phyloP scores from a whole-genome alignment of 2,329 filamentous ascomycete genomes.

The Mycogone perniciosa region DNA sequence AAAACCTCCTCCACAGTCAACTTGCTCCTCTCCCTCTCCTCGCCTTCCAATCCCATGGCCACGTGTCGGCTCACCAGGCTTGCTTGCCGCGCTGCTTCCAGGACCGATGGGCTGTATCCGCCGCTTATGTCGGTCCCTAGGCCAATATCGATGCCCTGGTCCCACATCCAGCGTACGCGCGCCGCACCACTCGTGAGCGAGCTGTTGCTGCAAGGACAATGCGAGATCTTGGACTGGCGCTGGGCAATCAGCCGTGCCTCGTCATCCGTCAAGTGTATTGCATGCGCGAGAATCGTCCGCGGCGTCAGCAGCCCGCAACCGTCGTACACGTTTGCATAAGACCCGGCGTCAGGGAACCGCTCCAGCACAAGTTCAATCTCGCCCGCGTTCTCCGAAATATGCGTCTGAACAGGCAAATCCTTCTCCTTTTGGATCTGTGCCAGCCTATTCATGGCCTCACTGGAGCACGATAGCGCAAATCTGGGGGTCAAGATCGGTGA shows the following conservation, averaged over 20 bases:
- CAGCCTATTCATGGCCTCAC: conserved; percentile 54
- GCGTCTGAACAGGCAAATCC: conserved; percentile 72
- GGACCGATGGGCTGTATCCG: conserved; percentile 73
- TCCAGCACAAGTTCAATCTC: conserved; percentile 66
- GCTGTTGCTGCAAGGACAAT: conserved; percentile 85
- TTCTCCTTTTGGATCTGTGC: conserved; percentile 58
- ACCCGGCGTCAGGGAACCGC: conserved; percentile 57
- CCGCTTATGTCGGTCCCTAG: conserved; percentile 88
- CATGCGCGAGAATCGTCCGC: conserved; percentile 79
- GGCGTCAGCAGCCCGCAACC: conserved; percentile 58
- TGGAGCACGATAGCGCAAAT: conserved; percentile 59
- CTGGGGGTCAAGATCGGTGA: conserved; percentile 72
- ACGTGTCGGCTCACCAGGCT: conserved; percentile 70
- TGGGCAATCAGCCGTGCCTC: conserved; percentile 61
- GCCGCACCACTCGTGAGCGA: conserved; percentile 74
- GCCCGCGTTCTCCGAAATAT: conserved; percentile 74
- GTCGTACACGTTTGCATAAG: conserved; percentile 79
- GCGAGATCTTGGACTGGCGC: conserved; percentile 61
- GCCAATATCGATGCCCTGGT: conserved; percentile 70
- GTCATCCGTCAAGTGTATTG: conserved; percentile 62
- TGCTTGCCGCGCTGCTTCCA: conserved; percentile 79
- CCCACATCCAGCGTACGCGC: conserved; percentile 66
- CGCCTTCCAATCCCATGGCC: conserved; percentile 43
- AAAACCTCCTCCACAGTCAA: conserved; percentile 80
- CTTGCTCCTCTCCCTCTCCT: conserved; percentile 48